Evolutionary conservation across 2,329 filamentous ascomycete species (phyloP).

Genomic region (Fusarium liriodendri): DNA sequence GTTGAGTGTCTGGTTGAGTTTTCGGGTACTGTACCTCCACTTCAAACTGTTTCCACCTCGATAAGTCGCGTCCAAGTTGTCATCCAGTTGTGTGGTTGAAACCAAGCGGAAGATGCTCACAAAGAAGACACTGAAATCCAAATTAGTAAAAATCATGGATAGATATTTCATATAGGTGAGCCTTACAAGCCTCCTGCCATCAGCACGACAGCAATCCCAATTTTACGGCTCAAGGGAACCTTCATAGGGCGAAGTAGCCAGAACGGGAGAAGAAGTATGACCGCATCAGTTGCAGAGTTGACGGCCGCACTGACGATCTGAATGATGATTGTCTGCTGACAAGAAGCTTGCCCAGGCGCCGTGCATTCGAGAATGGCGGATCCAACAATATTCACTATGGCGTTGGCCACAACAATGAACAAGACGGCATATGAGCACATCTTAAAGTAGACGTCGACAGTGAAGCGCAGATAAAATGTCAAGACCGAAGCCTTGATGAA

Average conservation of each 20-base stretch:
- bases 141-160: neutral
- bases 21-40: slow-evolving; percentile 1
- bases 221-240: neutral
- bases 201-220: slow-evolving; percentile 11
- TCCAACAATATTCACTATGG: neutral
- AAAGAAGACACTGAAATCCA: neutral
- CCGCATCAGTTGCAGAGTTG: neutral
- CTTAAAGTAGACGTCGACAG: slow-evolving; percentile 1
- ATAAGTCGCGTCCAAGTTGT: neutral
- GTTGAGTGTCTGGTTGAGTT: neutral
- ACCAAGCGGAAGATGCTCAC: slow-evolving; percentile 16
- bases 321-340: neutral
- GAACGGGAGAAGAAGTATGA: slow-evolving; percentile 13
- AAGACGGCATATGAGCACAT: neutral
- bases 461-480: slow-evolving; percentile 36
- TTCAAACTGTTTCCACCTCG: neutral
- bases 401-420: neutral
- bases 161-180: no score
- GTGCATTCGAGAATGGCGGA: neutral
- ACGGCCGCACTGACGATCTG: neutral
- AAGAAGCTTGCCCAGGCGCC: neutral
- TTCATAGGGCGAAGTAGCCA: slow-evolving; percentile 19
- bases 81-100: neutral
- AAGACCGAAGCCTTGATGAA: slow-evolving; percentile 38
- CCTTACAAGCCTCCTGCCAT: slow-evolving; percentile 26